Evolutionary conservation across 176 grass and related monocot species (phyloP).

Genomic region (Zea mays): Zm-B73-REFERENCE-NAM-5.0 NC_050098.1:210730001-210730500

Average conservation of each 20-base stretch:
- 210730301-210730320: conserved; percentile 31
- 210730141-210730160: background rate
- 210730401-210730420: background rate
- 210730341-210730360: background rate
- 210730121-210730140: conserved; percentile 8
- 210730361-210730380: background rate
- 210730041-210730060: background rate
- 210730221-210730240: background rate
- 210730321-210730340: background rate
- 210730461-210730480: conserved; percentile 1
- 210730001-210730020: background rate
- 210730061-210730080: background rate
- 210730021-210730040: background rate
- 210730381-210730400: background rate
- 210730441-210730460: conserved; percentile 19
- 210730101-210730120: background rate
- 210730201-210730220: conserved; percentile 4
- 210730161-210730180: too few relatives aligned
- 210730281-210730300: conserved; percentile 36
- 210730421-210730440: background rate
- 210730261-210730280: conserved; percentile 18
- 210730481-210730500: conserved; percentile 7
- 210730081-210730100: background rate
- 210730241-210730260: conserved; percentile 16
- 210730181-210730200: background rate